Conservation (phyloP, 371 early-diverging fungal species). For the Chytridium lagenaria region DNA sequence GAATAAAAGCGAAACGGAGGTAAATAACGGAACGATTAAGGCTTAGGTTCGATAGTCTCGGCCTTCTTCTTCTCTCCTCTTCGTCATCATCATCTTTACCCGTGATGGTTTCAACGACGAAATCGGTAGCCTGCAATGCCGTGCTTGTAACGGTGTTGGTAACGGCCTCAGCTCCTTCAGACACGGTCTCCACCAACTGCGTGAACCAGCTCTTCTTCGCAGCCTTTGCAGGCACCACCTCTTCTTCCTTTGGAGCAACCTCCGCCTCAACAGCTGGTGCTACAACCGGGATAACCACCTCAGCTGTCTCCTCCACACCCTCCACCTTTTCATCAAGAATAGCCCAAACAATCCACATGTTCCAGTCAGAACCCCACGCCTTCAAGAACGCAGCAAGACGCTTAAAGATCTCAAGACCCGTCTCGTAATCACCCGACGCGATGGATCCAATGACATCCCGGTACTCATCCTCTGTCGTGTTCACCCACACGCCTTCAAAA, state of each 20-base stretch:
- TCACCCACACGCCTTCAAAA: slow-evolving; percentile 35
- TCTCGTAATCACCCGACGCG: slow-evolving; percentile 27
- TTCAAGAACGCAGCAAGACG: slow-evolving; percentile 26
- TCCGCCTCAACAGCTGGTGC: too few relatives aligned
- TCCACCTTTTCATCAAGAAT: slow-evolving; percentile 36
- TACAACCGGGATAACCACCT: too few relatives aligned
- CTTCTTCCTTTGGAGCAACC: too few relatives aligned
- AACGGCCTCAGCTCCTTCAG: slow-evolving; percentile 9
- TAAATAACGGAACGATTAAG: too few relatives aligned
- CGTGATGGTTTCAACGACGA: neutral
- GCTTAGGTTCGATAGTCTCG: neutral
- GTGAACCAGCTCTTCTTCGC: slow-evolving; percentile 17
- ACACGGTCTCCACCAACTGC: slow-evolving; percentile 9
- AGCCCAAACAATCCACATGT: slow-evolving; percentile 41
- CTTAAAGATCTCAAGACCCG: slow-evolving; percentile 31
- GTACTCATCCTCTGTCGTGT: slow-evolving; percentile 32
- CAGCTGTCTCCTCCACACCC: too few relatives aligned
- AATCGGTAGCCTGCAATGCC: neutral
- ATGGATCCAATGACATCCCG: slow-evolving; percentile 32
- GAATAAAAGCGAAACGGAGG: too few relatives aligned
- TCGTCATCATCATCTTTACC: neutral
- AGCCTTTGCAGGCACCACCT: too few relatives aligned
- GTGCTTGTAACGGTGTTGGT: neutral
- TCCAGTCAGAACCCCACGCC: slow-evolving; percentile 40
- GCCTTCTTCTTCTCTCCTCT: too few relatives aligned